These are phyloP conservation scores for Rhizopus stolonifer DNA, from an alignment of 371 early-diverging fungal species.

Conservation along the genomic window DNA sequence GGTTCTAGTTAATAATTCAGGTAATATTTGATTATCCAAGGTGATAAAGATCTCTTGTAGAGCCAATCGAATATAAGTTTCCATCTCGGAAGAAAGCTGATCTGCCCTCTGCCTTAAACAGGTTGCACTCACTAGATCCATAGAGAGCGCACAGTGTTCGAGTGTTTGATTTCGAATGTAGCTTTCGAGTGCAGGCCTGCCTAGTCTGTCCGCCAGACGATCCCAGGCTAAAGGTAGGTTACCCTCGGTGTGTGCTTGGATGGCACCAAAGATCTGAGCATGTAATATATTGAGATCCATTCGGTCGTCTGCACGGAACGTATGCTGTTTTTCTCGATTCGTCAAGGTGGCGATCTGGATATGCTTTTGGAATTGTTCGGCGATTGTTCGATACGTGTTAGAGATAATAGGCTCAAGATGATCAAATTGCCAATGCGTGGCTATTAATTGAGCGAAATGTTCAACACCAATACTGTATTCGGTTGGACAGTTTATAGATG, in stretches of 20 bases:
- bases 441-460: constrained; percentile 37
- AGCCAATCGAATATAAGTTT: constrained; percentile 18
- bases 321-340: no score
- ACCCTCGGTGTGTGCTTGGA: constrained; percentile 44
- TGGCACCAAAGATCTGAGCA: constrained; percentile 43
- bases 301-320: neutral
- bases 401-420: constrained; percentile 39
- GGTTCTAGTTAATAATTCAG: constrained; percentile 20
- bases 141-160: constrained; percentile 16
- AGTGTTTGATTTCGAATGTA: constrained; percentile 19
- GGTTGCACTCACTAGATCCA: constrained; percentile 8
- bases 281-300: constrained; percentile 45
- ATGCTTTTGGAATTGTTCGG: constrained; percentile 32
- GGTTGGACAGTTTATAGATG: constrained; percentile 3
- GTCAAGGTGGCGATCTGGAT: constrained; percentile 15
- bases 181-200: constrained; percentile 32
- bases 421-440: constrained; percentile 48
- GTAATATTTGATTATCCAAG: constrained; percentile 20
- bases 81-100: constrained; percentile 15
- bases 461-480: constrained; percentile 23
- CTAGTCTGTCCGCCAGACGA: constrained; percentile 27
- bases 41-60: constrained; percentile 13
- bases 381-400: constrained; percentile 29
- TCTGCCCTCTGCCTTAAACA: constrained; percentile 20
- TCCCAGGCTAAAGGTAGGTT: constrained; percentile 43